Evolutionary conservation across 495 filamentous ascomycete genomes (phyloP), one percentile per base, ranked within the genome.

Genomic region (Penicillium turbatum): DNA sequence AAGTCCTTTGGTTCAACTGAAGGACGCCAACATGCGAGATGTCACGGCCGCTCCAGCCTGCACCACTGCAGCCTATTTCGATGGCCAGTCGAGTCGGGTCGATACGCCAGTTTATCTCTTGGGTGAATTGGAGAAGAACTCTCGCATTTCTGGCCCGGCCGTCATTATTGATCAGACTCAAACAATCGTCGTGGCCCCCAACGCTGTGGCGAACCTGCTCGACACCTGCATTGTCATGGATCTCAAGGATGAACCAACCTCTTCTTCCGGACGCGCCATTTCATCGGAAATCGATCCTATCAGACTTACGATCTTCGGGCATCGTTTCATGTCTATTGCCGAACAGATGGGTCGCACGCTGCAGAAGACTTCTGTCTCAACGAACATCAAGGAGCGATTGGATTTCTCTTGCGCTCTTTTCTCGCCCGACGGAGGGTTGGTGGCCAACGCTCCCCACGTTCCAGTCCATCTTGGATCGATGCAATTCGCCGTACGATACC

Each of bases 131-230:
- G 74, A 74, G 10, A 82, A 90, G 29, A 87, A 90, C n/a, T 83
- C 88, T 51, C 82, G 84, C 21, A 79, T 97, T 17, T 73, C 79
- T 35, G 93, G 93, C 0, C 95, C 93, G 8, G 93, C 93, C 0
- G 86, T 97, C 55, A 78, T 97, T 49, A 95, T 93, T 11, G 92
- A 97, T 63, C 86, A 89, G 17, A 97, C 92, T 4, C 92, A 97
- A 67, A 97, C 92, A 0, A 91, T 97, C 47, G 86, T 97, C 2
- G 80, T 97, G 13, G 86, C 87, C 0, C 92, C 90, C 8, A 80
- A 77, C 11, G 80, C 88, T 10, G 78, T 79, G 12, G 61, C 54
- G 17, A 55, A 66, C 12, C 39, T 69, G 36, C 21, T 57, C 90
- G 89, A 88, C 65, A 85, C 90, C 77, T 95, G 13, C 85, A 91